Conservation (phyloP, 2,329 filamentous ascomycete species). For the Hyphodiscus sp. region DNA sequence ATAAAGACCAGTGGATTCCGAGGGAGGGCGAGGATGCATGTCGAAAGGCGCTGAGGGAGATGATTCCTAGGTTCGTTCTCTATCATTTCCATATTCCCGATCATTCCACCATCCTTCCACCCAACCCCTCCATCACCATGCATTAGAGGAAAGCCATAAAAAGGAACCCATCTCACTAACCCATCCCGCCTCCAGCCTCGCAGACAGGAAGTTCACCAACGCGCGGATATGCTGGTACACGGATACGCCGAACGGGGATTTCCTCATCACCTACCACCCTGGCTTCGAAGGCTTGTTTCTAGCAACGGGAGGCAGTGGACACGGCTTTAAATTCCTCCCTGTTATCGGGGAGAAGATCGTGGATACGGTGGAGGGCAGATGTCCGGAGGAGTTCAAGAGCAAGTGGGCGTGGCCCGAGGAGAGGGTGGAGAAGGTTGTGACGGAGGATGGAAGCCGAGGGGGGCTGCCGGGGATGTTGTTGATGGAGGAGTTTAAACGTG, state of each 20-base stretch:
- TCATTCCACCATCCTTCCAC: no score
- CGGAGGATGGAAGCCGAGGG: conserved; percentile 28
- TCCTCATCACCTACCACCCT: conserved; percentile 53
- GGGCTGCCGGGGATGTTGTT: conserved; percentile 24
- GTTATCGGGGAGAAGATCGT: conserved; percentile 40
- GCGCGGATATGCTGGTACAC: conserved; percentile 58
- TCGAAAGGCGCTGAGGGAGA: conserved; percentile 26
- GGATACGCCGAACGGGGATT: conserved; percentile 58
- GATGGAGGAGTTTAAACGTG: conserved; percentile 19
- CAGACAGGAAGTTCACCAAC: conserved; percentile 42
- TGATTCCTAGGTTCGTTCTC: conserved; percentile 44
- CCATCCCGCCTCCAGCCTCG: conserved; percentile 10
- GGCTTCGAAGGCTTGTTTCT: conserved; percentile 39
- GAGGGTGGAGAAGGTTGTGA: conserved; percentile 21
- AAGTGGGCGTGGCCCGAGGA: conserved; percentile 47
- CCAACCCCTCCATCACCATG: no score
- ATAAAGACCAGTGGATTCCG: conserved; percentile 19
- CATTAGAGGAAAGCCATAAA: no score
- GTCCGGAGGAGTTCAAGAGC: conserved; percentile 37
- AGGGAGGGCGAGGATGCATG: conserved; percentile 18
- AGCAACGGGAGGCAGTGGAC: conserved; percentile 42
- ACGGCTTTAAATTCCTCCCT: conserved; percentile 45
- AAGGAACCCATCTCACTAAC: background rate
- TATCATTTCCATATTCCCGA: background rate
- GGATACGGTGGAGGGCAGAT: conserved; percentile 33